Evolutionary conservation across 768 basidiomycete species (phyloP).

Genomic region (Rhodotorula toruloides): DNA sequence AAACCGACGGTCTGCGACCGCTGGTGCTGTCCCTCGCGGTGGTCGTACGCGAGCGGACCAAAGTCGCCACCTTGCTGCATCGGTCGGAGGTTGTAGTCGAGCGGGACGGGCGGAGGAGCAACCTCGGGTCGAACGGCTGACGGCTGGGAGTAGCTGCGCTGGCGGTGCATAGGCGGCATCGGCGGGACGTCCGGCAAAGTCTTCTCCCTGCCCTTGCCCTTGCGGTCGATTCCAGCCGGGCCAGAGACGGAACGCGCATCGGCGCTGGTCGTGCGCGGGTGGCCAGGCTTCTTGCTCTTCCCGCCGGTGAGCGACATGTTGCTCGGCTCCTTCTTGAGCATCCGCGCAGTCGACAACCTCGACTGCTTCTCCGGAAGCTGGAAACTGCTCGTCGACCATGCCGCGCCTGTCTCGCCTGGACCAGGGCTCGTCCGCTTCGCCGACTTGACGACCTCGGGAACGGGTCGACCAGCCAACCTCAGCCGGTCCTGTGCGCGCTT

Average conservation of each 20-base stretch:
- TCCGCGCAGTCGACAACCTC: neutral
- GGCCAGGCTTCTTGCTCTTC: neutral
- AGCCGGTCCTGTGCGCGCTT: constrained; percentile 85
- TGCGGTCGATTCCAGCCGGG: no score
- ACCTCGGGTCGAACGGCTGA: neutral
- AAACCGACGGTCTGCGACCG: neutral
- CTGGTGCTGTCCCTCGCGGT: neutral
- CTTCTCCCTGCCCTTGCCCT: constrained; percentile 26
- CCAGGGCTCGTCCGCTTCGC: neutral
- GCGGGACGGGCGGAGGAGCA: neutral
- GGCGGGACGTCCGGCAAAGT: neutral
- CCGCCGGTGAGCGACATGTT: neutral
- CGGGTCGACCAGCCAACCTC: constrained; percentile 18
- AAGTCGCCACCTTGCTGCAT: constrained; percentile 8
- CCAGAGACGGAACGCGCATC: neutral
- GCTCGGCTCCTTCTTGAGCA: constrained; percentile 10
- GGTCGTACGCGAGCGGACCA: constrained; percentile 36
- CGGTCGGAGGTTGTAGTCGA: constrained; percentile 17
- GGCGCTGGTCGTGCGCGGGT: constrained; percentile 1
- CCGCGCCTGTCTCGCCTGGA: neutral
- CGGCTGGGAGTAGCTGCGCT: constrained; percentile 35
- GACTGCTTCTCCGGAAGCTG: neutral
- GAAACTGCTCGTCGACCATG: neutral
- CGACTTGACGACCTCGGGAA: neutral
- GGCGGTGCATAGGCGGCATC: constrained; percentile 23